Conservation (phyloP, 2,329 filamentous ascomycete genomes). For the Eurotiales sp. region DNA sequence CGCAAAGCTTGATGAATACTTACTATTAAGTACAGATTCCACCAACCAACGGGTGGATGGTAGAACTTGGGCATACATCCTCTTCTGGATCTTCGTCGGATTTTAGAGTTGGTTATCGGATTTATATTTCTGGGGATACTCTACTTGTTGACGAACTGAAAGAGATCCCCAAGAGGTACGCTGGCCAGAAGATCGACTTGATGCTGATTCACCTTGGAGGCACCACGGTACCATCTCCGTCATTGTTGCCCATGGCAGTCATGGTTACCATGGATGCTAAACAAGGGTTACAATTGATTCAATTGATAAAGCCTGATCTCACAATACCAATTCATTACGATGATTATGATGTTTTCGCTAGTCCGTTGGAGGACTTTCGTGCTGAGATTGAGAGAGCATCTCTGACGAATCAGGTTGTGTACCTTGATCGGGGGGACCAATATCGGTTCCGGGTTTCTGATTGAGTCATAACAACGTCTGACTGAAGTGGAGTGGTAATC, state of each 20-base stretch:
- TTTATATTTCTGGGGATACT: slow-evolving; percentile 66
- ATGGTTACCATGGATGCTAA: slow-evolving; percentile 68
- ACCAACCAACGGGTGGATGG: slow-evolving; percentile 64
- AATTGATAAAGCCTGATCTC: slow-evolving; percentile 56
- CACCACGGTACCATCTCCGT: slow-evolving; percentile 60
- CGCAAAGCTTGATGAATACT: too few species aligned
- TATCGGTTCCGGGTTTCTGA: slow-evolving; percentile 45
- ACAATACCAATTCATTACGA: slow-evolving; percentile 64
- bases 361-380: slow-evolving; percentile 58
- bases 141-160: slow-evolving; percentile 60
- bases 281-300: slow-evolving; percentile 59
- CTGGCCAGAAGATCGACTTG: slow-evolving; percentile 55
- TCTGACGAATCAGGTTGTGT: slow-evolving; percentile 53
- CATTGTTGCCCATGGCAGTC: slow-evolving; percentile 59
- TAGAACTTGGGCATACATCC: slow-evolving; percentile 57
- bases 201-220: slow-evolving; percentile 66
- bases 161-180: slow-evolving; percentile 56
- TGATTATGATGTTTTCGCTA: slow-evolving; percentile 61
- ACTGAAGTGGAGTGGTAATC: too few species aligned
- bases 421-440: slow-evolving; percentile 57
- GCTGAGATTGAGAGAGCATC: slow-evolving; percentile 52
- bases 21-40: too few species aligned
- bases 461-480: too few species aligned
- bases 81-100: slow-evolving; percentile 16
- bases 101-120: slow-evolving; percentile 52